Base-by-base conservation (phyloP, 2,329 filamentous ascomycete species). In the Colletotrichum eleusines region DNA sequence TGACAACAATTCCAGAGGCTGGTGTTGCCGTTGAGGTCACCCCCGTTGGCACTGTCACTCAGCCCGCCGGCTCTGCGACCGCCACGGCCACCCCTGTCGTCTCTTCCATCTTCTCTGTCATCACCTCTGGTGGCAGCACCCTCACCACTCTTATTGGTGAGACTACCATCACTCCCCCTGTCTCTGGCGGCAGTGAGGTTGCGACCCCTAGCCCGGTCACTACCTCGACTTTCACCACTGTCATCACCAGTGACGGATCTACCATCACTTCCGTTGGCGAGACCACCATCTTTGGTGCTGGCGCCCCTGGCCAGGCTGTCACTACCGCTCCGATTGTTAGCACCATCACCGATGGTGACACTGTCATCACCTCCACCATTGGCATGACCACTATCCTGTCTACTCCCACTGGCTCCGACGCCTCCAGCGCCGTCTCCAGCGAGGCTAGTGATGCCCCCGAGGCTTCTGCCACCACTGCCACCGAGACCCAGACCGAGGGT, bases 111-210 rank as follows among this genome's bases (percentile, higher is more conserved):
- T 71, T 66, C 63, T 59, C 73, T 67, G 69, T 63, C 55, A 76
- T 76, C 50, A 74, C 76, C 53, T 67, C 77, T 69, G 77, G 79
- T 44, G 82, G 82, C 58, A 83, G 79, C 72, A 76, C 81, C 59
- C 78, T 79, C 74, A 81, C 77, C 72, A 80, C 80, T 51, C 66
- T 80, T 42, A 76, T 80, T 59, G 77, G 76, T 14, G 31, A 58
- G 51, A 71, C 71, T 28, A 73, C 69, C 23, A 28, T 72, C 26
- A 50, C 26, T 20, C 42, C 60, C 53, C 7, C 33, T 38, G 58
- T 31, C 48, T 51, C 60, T 42, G 54, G 59, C 38, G 59, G 33
- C n/a, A 53, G 63, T 40, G 42, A 53, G 64, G 55, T 58, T 46
- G 57, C 31, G n/a, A 62, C 53, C 35, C 54, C 46, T 20, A 75